These are phyloP conservation scores for Baorangia bicolor DNA, from an alignment of 768 basidiomycete genomes.

Conservation along the genomic window DNA sequence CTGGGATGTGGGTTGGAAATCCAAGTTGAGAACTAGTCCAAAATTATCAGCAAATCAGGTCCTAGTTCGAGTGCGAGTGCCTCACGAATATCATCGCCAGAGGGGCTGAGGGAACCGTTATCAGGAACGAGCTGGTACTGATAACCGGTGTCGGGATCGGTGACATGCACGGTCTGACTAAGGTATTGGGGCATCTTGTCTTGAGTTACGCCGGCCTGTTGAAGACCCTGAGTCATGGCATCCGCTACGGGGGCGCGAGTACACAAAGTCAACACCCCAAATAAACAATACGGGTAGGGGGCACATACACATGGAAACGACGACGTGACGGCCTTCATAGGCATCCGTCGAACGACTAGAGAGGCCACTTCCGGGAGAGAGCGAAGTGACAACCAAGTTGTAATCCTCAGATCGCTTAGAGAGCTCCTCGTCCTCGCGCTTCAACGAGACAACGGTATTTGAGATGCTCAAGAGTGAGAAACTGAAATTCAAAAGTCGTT, in stretches of 20 bases:
- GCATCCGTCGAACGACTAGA: background rate
- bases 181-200: background rate
- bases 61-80: background rate
- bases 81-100: background rate
- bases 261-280: background rate
- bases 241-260: background rate
- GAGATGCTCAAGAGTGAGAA: background rate
- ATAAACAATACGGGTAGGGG: background rate
- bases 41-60: background rate
- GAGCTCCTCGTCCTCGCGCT: background rate
- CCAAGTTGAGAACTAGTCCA: background rate
- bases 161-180: background rate
- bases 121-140: background rate
- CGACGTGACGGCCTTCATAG: background rate
- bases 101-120: too few relatives aligned
- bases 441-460: too few relatives aligned
- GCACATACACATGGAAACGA: background rate
- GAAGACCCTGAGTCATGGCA: background rate
- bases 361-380: background rate
- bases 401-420: conserved; percentile 1
- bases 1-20: background rate
- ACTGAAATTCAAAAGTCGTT: background rate
- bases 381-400: background rate
- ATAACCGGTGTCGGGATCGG: background rate
- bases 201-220: background rate